Base-by-base conservation (phyloP, 2,329 filamentous ascomycete species). In the Trichoderma koningiopsis region DNA sequence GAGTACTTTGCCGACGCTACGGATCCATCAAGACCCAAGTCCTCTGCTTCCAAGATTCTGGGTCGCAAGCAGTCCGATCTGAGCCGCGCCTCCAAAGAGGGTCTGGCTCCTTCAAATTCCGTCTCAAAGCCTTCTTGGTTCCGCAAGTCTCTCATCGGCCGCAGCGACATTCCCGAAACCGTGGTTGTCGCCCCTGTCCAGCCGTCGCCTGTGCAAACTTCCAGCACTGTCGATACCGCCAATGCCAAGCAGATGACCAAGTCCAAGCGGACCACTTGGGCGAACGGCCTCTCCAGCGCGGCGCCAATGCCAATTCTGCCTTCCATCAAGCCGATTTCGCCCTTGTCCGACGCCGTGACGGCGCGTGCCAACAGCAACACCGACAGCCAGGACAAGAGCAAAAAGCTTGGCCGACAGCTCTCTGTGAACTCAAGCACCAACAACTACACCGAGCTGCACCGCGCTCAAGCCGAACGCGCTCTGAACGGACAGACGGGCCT, bases 271-370 rank as follows among this genome's bases (percentile, higher is more conserved):
- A 91, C 93, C 62, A 98, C 96, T 33, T 99, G 96, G 96, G 91
- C 92, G 55, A 96, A 95, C 77, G 93, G 94, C 13, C 85, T 87
- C 22, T 89, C 89, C 11, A 93, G 91, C 72, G 91, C 88, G 71
- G 93, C 94, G 60, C 96, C 96, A 5, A 99, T 99, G 88, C 93
- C 93, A 10, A 99, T 99, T 72, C 84, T 99, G 60, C 96, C 96
- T 14, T 97, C 94, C 0, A 97, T 98, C 75, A 89, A 92, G 72
- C 95, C 96, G 14, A 94, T 98, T 63, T 98, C 96, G 47, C 96
- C 96, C n/a, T 81, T 98, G n/a, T 96, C 94, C 6, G 94, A 97
- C 80, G 88, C 93, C 63, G 93, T 97, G 57, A 97, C 90, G 68
- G 96, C 94, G 33, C 94, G 97, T 80, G 94, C 92, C 64, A 94